Evolutionary conservation across 148 eudicot species (phyloP), one percentile per base, ranked within the genome.

Genomic region (Rheum nobile): DNA sequence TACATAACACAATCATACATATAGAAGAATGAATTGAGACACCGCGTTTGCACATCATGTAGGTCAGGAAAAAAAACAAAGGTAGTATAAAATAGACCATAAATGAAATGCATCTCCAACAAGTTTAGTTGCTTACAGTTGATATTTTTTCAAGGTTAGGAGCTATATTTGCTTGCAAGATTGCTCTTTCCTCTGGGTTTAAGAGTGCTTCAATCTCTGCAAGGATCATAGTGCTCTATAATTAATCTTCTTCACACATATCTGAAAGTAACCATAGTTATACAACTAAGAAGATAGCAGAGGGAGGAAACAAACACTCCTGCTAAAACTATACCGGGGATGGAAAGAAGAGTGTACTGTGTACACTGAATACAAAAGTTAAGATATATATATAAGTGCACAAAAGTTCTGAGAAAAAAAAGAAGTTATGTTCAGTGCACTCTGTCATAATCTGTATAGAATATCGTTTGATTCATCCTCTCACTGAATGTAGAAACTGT

Each of bases 121-220:
- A 35, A 16, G 71, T 17, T 69, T 10, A 38, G 34, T 70, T 75
- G 76, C 92, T 78, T 83, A 91, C 99, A 17, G 94, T 91, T 84
- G 99, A 87, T 80, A 95, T 79, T 77, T 82, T 91, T 48, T 79
- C 82, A 47, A 91, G 67, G 75, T 91, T 80, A 42, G 93, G 89
- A 80, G 83, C 72, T 71, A 70, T 74, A 82, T 90, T 95, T 72
- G 80, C 87, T 48, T 74, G 83, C 86, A 88, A 84, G 82, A 87
- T 86, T 47, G 65, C 81, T 73, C 76, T 83, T 84, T 95, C 99
- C 55, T 90, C 96, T 28, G 88, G 90, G 50, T 75, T 84, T 80
- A 95, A 87, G 67, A 90, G 87, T 78, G 82, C 84, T 63, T 90
- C 91, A 70, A 88, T 81, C 85, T 92, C 97, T 96, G 82, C 80